Percentiles rank a stretch among this genome's conserved stretches.
Conservation (phyloP, 495 filamentous ascomycete species). For the Podospora appendiculata region DNA sequence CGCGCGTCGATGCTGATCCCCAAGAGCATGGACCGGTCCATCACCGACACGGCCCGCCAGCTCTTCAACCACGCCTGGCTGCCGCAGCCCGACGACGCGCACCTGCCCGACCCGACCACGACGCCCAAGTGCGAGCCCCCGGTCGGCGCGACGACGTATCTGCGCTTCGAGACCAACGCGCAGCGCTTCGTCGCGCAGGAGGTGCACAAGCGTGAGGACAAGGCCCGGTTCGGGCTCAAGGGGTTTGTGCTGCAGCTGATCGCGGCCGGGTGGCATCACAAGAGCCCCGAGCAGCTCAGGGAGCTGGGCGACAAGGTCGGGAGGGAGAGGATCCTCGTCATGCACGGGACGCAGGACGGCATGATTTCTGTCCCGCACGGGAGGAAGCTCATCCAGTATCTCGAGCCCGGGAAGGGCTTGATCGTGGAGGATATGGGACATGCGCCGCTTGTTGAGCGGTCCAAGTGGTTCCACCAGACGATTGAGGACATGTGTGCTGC, state of each 20-base stretch:
- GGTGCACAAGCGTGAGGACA: conserved; percentile 53
- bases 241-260: conserved; percentile 72
- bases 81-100: conserved; percentile 47
- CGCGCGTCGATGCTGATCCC: conserved; percentile 65
- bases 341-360: conserved; percentile 65
- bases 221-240: conserved; percentile 45
- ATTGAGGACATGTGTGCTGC: conserved; percentile 41
- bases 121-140: conserved; percentile 15
- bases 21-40: conserved; percentile 49
- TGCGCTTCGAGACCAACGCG: conserved; percentile 61
- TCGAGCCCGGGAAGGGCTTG: conserved; percentile 39
- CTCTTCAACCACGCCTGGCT: conserved; percentile 59
- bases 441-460: conserved; percentile 56
- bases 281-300: conserved; percentile 54
- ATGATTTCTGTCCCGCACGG: conserved; percentile 69
- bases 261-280: conserved; percentile 74
- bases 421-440: conserved; percentile 64
- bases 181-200: conserved; percentile 75
- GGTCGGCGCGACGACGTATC: conserved; percentile 9
- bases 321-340: conserved; percentile 60
- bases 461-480: conserved; percentile 50
- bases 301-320: conserved; percentile 58
- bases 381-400: conserved; percentile 44
- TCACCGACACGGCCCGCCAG: conserved; percentile 41
- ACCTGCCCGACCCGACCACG: conserved; percentile 24